Evolutionary conservation across 2,329 filamentous ascomycete species (phyloP), one percentile per base, ranked within the genome.

Genomic region (Myriosclerotinia scirpicola): DNA sequence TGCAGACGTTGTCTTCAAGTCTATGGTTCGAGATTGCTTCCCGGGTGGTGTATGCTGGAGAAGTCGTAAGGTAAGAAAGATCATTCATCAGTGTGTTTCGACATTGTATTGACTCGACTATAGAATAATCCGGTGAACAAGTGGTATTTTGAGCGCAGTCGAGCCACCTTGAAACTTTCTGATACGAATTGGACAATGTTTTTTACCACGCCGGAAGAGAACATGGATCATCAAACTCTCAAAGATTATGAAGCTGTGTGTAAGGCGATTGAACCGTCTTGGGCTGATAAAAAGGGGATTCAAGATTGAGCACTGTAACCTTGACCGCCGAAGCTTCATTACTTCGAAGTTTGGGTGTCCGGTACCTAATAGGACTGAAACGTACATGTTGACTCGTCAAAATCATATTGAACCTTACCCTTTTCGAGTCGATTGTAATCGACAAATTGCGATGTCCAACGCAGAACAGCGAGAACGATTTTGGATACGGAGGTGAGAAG

Each of bases 111-210:
- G 14, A 46, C 17, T 17, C 17, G 5, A 38, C 3, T 48, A 42
- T 90, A 90, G 75, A 87, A 93, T 76, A 98, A 99, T 75, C 94
- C 93, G 0, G 95, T 99, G 5, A 99, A 99, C 76, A 97, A 97
- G 77, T 99, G 95, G 95, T 99, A 99, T 77, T 97, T 98, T 79
- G 95, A 99, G 79, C 84, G 95, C 58, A 92, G 91, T 2, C 81
- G 85, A 58, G 95, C 95, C 0, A 93, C 89, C 2, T 90, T 89
- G 84, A 95, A 96, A 79, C 80, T 99, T 48, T 83, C 85, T 0
- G 87, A 85, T n/a, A 91, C 86, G 55, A 89, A 93, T 72, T 99
- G 95, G 95, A 92, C 93, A 4, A 97, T 98, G 93, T 99, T 99
- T 75, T 99, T 95, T 93, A 99, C 95, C 1, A 95, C 90, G 1